phyloP scores from a whole-genome alignment of 345 rosid genomes.

The Brassica juncea region DNA sequence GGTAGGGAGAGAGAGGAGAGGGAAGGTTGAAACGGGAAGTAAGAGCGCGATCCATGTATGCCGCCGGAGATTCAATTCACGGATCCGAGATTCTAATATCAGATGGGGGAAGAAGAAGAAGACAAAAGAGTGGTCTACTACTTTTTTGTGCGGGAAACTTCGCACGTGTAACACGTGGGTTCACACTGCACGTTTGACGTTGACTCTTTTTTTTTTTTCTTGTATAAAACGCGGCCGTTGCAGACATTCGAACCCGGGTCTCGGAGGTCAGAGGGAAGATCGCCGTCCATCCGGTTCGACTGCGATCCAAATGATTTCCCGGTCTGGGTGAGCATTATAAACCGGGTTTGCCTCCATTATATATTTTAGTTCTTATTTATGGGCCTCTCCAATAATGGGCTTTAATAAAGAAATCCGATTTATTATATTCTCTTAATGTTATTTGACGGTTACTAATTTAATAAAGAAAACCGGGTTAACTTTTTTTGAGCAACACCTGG shows the following conservation, averaged over 20 bases:
- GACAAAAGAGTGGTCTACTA: constrained; percentile 11
- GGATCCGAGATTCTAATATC: neutral
- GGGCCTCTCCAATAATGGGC: constrained; percentile 16
- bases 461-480: neutral
- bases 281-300: constrained; percentile 13
- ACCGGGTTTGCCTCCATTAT: no score
- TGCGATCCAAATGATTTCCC: neutral
- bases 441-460: neutral
- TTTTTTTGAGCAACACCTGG: neutral
- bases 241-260: neutral
- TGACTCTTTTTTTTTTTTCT: neutral
- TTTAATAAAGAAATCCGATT: neutral
- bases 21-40: constrained; percentile 24
- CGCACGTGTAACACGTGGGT: constrained; percentile 36
- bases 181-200: neutral
- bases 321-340: neutral
- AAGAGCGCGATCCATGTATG: constrained; percentile 33
- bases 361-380: neutral
- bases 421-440: neutral
- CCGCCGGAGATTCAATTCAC: constrained; percentile 9
- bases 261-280: neutral
- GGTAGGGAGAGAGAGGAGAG: constrained; percentile 4
- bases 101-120: constrained; percentile 25
- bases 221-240: neutral
- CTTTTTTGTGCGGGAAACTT: constrained; percentile 41